A percentile compares a stretch with the other conserved stretches of the same genome.
Evolutionary conservation across 75 land plant genomes (phyloP).

Genomic region (Cupressus sempervirens): DNA sequence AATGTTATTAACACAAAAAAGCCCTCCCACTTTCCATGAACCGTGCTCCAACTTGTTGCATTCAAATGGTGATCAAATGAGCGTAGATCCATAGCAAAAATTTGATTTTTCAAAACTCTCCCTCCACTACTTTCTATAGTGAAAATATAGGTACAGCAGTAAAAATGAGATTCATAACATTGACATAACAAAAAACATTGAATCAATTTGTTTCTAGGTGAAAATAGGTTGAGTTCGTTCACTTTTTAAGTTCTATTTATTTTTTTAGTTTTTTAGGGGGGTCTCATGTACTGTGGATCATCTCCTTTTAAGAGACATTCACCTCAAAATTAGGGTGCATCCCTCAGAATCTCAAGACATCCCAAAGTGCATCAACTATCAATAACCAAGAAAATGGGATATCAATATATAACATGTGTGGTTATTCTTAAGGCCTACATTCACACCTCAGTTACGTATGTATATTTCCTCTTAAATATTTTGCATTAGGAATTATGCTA

Average conservation of each 20-base stretch:
- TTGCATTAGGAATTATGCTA: not conserved
- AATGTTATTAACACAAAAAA: too few relatives aligned
- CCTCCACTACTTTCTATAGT: constrained; percentile 3
- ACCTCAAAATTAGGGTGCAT: too few relatives aligned
- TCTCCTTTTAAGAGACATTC: too few relatives aligned
- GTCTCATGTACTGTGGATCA: too few relatives aligned
- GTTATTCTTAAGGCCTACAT: not conserved
- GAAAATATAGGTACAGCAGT: constrained; percentile 5
- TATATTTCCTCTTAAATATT: not conserved
- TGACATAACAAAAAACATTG: constrained; percentile 1
- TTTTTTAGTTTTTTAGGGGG: too few relatives aligned
- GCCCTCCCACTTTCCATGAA: too few relatives aligned
- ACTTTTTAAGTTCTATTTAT: too few relatives aligned
- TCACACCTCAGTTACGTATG: not conserved
- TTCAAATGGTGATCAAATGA: too few relatives aligned
- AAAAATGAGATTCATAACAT: not conserved
- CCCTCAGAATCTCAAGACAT: not conserved
- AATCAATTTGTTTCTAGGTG: not conserved
- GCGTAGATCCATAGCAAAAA: not conserved
- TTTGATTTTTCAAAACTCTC: not conserved
- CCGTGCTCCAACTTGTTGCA: too few relatives aligned
- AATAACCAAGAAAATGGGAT: not conserved
- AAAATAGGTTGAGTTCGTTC: too few relatives aligned
- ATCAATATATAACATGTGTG: not conserved
- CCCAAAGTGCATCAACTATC: not conserved